Conservation (phyloP, 768 basidiomycete genomes). For the Daedaleopsis nitida region DNA sequence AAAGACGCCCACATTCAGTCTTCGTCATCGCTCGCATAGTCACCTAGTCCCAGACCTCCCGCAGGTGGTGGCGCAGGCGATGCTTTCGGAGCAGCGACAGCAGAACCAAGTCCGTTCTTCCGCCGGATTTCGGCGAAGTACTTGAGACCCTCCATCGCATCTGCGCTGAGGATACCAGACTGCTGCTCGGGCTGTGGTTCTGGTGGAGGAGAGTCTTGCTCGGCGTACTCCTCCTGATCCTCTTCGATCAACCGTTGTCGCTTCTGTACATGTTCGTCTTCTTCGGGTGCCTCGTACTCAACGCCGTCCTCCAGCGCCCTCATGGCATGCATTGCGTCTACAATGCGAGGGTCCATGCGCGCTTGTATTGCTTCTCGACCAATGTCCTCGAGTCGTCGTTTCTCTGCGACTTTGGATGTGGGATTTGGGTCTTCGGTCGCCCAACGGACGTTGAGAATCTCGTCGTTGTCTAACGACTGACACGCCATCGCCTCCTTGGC, state of each 20-base stretch:
- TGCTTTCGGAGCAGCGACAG: constrained; percentile 25
- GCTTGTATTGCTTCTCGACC: constrained; percentile 87
- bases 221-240: constrained; percentile 16
- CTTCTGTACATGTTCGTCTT: constrained; percentile 39
- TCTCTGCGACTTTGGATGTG: constrained; percentile 82
- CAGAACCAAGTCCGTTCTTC: constrained; percentile 48
- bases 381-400: constrained; percentile 76
- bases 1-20: constrained; percentile 27
- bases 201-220: constrained; percentile 25
- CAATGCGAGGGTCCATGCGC: constrained; percentile 82
- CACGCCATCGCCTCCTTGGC: constrained; percentile 99
- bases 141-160: constrained; percentile 87
- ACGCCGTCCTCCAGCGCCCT: constrained; percentile 87
- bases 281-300: constrained; percentile 38
- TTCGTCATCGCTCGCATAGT: constrained; percentile 80
- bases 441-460: constrained; percentile 98
- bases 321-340: constrained; percentile 85
- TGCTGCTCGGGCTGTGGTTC: constrained; percentile 38
- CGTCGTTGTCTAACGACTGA: constrained; percentile 95
- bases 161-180: constrained; percentile 71
- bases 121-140: constrained; percentile 89
- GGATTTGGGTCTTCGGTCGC: constrained; percentile 99
- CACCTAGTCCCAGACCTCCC: constrained; percentile 62
- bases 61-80: constrained; percentile 36
- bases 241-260: constrained; percentile 35